Evolutionary conservation across 164 flowering plant species (phyloP), one percentile per base, ranked within the genome.

Genomic region (Cinnamomum chago): DNA sequence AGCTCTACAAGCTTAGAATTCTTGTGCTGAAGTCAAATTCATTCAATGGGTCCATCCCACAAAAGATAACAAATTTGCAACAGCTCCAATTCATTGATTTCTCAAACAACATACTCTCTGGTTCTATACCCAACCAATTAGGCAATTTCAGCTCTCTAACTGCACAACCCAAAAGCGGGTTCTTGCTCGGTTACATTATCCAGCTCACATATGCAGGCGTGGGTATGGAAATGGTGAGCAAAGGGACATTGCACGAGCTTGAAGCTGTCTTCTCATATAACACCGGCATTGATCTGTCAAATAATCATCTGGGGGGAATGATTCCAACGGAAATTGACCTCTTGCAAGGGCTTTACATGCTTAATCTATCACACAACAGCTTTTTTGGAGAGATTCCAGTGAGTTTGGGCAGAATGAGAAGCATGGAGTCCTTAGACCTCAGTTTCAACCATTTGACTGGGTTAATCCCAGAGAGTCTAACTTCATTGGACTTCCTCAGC

Each of bases 271-370:
- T 47, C 67, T 62, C 28, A 12, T 76, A 73, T 62, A 24, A 33
- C 74, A 73, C 66, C 55, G 79, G 79, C 13, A 73, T 80, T 1
- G 75, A 80, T 66, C 50, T 80, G 14, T 80, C 75, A 51, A 17
- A 47, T n/a, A 80, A 80, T 67, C 15, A 0, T 35, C 52, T 79
- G 2, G 71, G 40, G 14, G 79, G 77, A 52, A 65, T 51, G 2
- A 73, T 79, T 27, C 82, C 72, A 4, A 17, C 4, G 4, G 68
- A 73, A 30, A 73, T 79, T n/a, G 82, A 79, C 67, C 35, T 65
- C 13, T 58, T 72, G 65, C 51, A 58, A 13, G 81, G 79, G 7
- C 76, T 79, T 13, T 35, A 17, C 22, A 65, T 73, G 68, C 79
- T 79, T 30, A 76, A 79, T 58, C 58, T 79, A 15, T 65, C 82